Base-by-base conservation (phyloP, 2,329 filamentous ascomycete genomes). In the Diaporthe sp. region DNA sequence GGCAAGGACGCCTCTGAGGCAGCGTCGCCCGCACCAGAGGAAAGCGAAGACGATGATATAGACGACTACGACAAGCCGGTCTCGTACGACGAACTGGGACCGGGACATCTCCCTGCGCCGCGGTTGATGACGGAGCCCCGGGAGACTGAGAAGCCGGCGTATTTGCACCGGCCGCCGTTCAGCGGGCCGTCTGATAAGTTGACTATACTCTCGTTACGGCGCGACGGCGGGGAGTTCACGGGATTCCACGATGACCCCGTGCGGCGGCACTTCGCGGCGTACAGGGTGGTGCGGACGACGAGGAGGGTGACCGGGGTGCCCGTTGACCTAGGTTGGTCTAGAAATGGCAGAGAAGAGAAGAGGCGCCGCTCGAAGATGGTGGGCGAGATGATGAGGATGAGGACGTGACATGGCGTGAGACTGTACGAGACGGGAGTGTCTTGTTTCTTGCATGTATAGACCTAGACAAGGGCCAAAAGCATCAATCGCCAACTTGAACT, bases 101-200 rank as follows among this genome's bases (percentile, higher is more conserved):
- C n/a, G 5, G 17, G 5, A 10, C 8, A 30, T n/a, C 12, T 13
- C 35, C 27, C 9, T 15, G 15, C 17, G 25, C 8, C 35, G 19
- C 32, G 17, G 55, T 25, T 12, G 55, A 32, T 51, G 22, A 13
- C 10, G 10, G 58, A 25, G 15, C 76, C 44, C 55, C 73, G 72
- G 8, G 77, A 76, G 37, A 72, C 69, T 1, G 72, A 73, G n/a
- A 76, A 66, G 30, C 77, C 76, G 53, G 73, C 61, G 32, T 75
- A 68, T 32, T n/a, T 56, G 17, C 56, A 30, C 72, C 72, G 74
- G 59, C 74, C 73, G 37, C 71, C 17, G 3, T 70, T 56, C 55
- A 42, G 22, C 10, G 53, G 44, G n/a, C 44, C 51, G 4, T 19
- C 69, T 17, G 68, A 42, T 13, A 1, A 71, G 35, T 13, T 17